phyloP scores from a whole-genome alignment of 352 stramenopile species.

The Phytopythium kandeliae region DNA sequence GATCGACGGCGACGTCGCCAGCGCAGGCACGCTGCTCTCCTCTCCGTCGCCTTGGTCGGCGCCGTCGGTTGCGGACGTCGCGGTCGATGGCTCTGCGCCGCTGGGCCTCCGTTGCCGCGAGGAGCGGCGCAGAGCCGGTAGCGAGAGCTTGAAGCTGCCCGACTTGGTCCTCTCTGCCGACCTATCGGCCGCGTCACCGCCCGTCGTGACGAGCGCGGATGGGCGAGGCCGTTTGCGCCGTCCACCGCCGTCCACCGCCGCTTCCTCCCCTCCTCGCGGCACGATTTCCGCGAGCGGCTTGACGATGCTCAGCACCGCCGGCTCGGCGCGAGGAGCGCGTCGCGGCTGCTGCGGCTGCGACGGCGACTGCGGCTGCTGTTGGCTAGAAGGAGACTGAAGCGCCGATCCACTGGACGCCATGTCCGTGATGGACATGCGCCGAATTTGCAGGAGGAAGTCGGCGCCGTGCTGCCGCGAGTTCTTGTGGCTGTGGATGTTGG shows the following conservation, averaged over 20 bases:
- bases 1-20: neutral
- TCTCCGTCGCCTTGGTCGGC: no score
- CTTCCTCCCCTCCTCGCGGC: neutral
- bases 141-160: constrained; percentile 1
- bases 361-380: no score
- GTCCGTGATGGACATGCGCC: constrained; percentile 49
- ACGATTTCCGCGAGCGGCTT: constrained; percentile 3
- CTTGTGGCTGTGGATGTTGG: constrained; percentile 68
- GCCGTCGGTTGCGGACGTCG: no score
- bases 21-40: no score
- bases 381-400: neutral
- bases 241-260: no score
- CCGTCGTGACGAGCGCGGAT: neutral
- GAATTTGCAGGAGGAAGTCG: constrained; percentile 64
- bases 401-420: constrained; percentile 9
- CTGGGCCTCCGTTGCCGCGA: constrained; percentile 1
- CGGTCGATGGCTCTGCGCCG: no score
- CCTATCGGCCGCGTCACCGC: neutral
- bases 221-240: neutral
- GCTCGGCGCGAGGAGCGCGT: constrained; percentile 1
- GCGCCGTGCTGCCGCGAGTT: constrained; percentile 63
- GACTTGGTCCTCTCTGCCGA: neutral
- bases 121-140: neutral
- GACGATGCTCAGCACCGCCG: constrained; percentile 3
- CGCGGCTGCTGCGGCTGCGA: no score